Percentiles rank a stretch among this genome's conserved stretches.
Evolutionary conservation across 345 rosid genomes (phyloP).

Genomic region (Gossypium rotundifolium): DNA sequence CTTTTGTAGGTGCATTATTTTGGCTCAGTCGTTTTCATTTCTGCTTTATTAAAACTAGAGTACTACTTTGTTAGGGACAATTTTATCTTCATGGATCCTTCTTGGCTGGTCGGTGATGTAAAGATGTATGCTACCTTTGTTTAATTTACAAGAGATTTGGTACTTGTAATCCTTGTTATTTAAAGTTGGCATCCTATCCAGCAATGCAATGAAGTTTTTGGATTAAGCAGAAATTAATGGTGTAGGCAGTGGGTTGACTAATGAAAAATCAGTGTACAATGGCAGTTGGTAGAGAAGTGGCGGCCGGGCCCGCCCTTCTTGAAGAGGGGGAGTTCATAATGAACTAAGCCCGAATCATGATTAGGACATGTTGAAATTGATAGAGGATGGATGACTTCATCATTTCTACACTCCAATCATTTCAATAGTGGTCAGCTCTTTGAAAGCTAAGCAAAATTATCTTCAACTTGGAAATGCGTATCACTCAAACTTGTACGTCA

Average conservation of each 20-base stretch:
- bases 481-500: neutral
- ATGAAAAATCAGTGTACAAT: neutral
- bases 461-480: neutral
- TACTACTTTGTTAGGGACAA: conserved; percentile 24
- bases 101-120: conserved; percentile 23
- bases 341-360: neutral
- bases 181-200: neutral
- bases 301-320: too few relatives aligned
- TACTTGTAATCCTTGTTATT: conserved; percentile 20
- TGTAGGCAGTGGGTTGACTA: neutral
- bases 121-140: conserved; percentile 21
- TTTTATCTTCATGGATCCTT: conserved; percentile 19
- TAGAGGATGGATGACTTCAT: neutral
- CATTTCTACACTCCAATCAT: conserved; percentile 2
- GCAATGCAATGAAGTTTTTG: neutral
- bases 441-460: neutral
- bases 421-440: conserved; percentile 11
- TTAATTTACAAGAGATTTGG: conserved; percentile 21
- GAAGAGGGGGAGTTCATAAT: neutral
- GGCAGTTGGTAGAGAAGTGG: too few relatives aligned
- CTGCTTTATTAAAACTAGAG: conserved; percentile 10
- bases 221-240: neutral
- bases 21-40: conserved; percentile 3
- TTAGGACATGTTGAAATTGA: neutral
- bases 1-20: conserved; percentile 37